Conservation (phyloP, 2,329 filamentous ascomycete genomes). For the Trichoderma gracile region DNA sequence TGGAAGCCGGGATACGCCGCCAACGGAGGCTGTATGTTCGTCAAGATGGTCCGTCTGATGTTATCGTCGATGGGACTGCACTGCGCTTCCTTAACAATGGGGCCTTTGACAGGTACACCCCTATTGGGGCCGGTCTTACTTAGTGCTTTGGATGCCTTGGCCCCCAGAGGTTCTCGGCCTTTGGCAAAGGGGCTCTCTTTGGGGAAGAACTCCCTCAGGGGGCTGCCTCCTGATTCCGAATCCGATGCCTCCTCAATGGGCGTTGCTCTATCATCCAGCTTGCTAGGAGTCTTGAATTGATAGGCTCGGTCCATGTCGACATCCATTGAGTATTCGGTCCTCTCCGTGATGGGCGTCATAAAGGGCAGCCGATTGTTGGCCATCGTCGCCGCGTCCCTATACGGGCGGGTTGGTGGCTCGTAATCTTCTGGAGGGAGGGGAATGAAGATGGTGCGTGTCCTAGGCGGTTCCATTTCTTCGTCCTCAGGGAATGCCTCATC, state of each 20-base stretch:
- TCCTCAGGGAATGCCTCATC: conserved; percentile 17
- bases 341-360: conserved; percentile 97
- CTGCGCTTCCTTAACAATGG: conserved; percentile 76
- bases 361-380: conserved; percentile 93
- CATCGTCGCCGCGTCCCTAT: conserved; percentile 74
- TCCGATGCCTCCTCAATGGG: conserved; percentile 39
- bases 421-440: conserved; percentile 85
- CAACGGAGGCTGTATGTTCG: conserved; percentile 71
- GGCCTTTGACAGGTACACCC: conserved; percentile 57
- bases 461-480: conserved; percentile 41
- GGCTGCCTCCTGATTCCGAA: conserved; percentile 63
- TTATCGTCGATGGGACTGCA: conserved; percentile 87
- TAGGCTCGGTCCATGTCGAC: conserved; percentile 60
- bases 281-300: conserved; percentile 77
- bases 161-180: conserved; percentile 52
- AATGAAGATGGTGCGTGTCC: conserved; percentile 67
- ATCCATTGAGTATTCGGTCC: conserved; percentile 84
- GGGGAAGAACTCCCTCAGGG: conserved; percentile 66
- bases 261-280: conserved; percentile 42
- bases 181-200: conserved; percentile 50
- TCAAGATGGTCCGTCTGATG: conserved; percentile 73
- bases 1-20: conserved; percentile 76
- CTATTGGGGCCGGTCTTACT: conserved; percentile 41
- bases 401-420: conserved; percentile 74
- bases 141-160: conserved; percentile 42